Base-by-base conservation (phyloP, 2,329 filamentous ascomycete genomes). In the Arthrobotrys conoides region DNA sequence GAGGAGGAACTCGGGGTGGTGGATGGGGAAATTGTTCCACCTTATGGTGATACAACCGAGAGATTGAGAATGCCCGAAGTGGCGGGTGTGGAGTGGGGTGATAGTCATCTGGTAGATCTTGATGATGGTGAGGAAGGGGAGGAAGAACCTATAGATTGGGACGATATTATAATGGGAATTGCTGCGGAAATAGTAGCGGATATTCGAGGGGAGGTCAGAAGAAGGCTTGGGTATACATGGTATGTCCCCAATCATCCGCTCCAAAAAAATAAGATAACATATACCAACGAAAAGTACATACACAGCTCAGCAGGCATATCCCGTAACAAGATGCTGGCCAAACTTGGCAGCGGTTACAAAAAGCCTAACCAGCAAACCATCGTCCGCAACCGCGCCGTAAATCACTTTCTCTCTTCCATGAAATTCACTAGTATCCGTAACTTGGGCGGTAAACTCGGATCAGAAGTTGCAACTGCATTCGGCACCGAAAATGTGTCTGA, bases 341-440 rank as follows among this genome's bases (percentile, higher is more conserved):
- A 99, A 86, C 86, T 99, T 71, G 96, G 95, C 33, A 97, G 93
- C 24, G 93, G 89, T 5, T 90, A 94, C 86, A 94, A 93, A 85
- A 99, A 99, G 84, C 96, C 96, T 38, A 96, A 97, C 83, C 90
- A 92, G 81, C 96, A 99, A 85, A 98, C 95, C 0, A 90, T 98
- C n/a, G 90, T 99, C 61, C 91, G 96, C 24, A 95, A 93, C 83
- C 90, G 94, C 57, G 95, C 95, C 0, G 87, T 93, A 1, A 87
- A 90, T 80, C 87, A 91, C 51, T 99, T 99, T 82, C 86, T 99
- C 49, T 89, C 89, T 8, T 89, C 89, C 16, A 94, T 97, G 87
- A 97, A 97, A 83, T 95, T 97, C 83, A 97, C 94, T 16, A 97
- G 97, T 84, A 96, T 99, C 68, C 89, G 95, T 16, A 97, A 95